Evolutionary conservation across 1,284 basidiomycete species (phyloP), one percentile per base, ranked within the genome.

Genomic region (Anthracocystis walkeri): DNA sequence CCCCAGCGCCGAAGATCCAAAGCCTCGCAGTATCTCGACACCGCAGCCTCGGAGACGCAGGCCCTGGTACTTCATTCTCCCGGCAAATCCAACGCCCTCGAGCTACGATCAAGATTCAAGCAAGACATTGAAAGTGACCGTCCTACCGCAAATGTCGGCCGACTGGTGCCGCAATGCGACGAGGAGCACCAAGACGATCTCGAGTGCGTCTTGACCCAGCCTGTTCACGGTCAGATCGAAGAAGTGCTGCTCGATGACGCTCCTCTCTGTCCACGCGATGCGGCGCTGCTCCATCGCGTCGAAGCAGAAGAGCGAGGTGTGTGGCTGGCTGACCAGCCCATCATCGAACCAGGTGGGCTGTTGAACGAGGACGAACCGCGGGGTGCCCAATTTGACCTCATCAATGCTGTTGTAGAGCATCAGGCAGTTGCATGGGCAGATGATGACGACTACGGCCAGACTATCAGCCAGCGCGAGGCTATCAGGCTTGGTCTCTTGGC

Each of bases 391-490:
- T 82, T 78, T 31, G 77, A 78, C 48, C 70, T 77, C 16, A 71
- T 82, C 54, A 77, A 65, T 20, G 63, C 64, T 3, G 68, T 75
- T 14, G 74, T 75, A 20, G 52, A 66, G 18, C 65, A 69, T 11
- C 58, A 75, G 41, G 76, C 81, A 8, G 75, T 82, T 6, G 55
- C 65, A 11, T 82, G 81, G 81, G 81, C 81, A 14, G 81, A 82
- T 48, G 81, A 82, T 40, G 81, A 82, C 33, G 81, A 82, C 51
- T 82, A 77, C 44, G 81, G 81, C 21, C 66, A 58, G 11, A 77
- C 78, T 11, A 79, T 82, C 48, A 81, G 70, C 41, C 71, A 81
- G 38, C 57, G 65, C 27, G 79, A 82, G 45, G 81, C 81, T 27
- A 38, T 66, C 33, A 66, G 73, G 48, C 60, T 82, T 4, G 78